phyloP scores from a whole-genome alignment of 2,329 filamentous ascomycete genomes.

The Emydomyces testavorans region DNA sequence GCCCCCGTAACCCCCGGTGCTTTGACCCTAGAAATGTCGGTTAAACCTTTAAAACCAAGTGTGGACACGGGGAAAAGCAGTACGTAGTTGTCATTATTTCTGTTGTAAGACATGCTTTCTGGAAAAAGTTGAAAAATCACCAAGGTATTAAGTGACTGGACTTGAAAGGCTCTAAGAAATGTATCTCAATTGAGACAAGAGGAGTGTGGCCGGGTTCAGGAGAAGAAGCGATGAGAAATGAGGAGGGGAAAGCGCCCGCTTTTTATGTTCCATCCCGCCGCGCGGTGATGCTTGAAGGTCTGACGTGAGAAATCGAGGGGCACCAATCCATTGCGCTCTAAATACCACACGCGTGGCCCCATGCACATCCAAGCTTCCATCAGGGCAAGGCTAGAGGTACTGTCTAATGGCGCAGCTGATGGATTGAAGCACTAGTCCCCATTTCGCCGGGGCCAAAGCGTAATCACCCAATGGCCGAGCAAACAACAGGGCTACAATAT shows the following conservation, averaged over 20 bases:
- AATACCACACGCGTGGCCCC: background rate
- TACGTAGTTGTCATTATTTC: slow-evolving; percentile 12
- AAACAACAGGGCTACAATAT: background rate
- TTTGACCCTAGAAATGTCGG: slow-evolving; percentile 1
- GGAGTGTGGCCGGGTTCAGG: background rate
- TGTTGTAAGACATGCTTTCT: slow-evolving; percentile 14
- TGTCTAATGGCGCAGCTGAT: slow-evolving; percentile 5
- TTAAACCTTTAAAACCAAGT: background rate
- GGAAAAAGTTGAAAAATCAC: background rate
- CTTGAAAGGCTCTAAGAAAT: background rate
- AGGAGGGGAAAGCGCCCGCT: background rate
- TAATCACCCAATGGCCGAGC: background rate
- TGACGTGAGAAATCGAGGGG: background rate
- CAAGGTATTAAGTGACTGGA: background rate
- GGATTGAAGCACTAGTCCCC: background rate
- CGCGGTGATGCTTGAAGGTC: background rate
- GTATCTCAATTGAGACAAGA: background rate
- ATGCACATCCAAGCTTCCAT: background rate
- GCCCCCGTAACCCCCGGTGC: slow-evolving; percentile 2
- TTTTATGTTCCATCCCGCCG: slow-evolving; percentile 2
- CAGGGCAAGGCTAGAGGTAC: background rate
- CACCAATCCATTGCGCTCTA: slow-evolving; percentile 6
- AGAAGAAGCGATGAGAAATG: background rate
- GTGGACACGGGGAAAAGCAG: background rate
- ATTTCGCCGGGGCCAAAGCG: background rate